These are phyloP conservation scores for Eruca vesicaria DNA, from an alignment of 441 rosid genomes.

Conservation along the genomic window DNA sequence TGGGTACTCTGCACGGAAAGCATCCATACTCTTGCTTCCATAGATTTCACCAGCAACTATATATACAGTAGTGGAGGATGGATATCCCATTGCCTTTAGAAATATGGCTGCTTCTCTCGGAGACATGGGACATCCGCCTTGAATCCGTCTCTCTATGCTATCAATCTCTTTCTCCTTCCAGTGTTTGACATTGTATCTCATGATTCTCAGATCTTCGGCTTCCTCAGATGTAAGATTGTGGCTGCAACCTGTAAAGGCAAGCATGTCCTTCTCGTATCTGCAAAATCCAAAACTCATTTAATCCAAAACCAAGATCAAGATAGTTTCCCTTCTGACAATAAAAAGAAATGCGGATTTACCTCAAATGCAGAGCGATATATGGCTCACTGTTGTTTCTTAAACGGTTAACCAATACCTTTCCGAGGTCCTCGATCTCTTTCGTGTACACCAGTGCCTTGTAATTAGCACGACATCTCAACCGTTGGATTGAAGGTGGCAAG, in stretches of 20 bases:
- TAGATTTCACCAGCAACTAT: conserved; percentile 88
- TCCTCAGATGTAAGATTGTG: conserved; percentile 75
- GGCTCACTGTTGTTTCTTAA: conserved; percentile 69
- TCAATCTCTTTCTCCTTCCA: conserved; percentile 98
- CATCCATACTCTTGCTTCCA: conserved; percentile 75
- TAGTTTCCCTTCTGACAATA: not conserved
- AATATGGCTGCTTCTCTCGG: conserved; percentile 91
- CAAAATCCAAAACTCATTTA: conserved; percentile 18
- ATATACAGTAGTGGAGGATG: conserved; percentile 72
- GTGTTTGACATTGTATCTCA: conserved; percentile 76
- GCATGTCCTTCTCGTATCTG: conserved; percentile 97
- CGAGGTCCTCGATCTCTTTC: conserved; percentile 72
- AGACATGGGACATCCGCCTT: conserved; percentile 94
- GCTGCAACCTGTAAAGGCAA: conserved; percentile 91
- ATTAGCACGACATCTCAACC: conserved; percentile 91
- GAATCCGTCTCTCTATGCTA: conserved; percentile 53
- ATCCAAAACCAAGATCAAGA: not conserved
- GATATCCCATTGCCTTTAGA: conserved; percentile 92
- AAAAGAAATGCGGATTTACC: conserved; percentile 39
- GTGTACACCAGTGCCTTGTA: conserved; percentile 72
- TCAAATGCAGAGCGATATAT: conserved; percentile 78
- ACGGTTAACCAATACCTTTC: conserved; percentile 62
- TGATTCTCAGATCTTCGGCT: conserved; percentile 61
- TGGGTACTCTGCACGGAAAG: conserved; percentile 75
- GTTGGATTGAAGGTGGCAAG: conserved; percentile 67